Evolutionary conservation across 495 filamentous ascomycete genomes (phyloP).

Genomic region (Aspergillus wentii): DNA sequence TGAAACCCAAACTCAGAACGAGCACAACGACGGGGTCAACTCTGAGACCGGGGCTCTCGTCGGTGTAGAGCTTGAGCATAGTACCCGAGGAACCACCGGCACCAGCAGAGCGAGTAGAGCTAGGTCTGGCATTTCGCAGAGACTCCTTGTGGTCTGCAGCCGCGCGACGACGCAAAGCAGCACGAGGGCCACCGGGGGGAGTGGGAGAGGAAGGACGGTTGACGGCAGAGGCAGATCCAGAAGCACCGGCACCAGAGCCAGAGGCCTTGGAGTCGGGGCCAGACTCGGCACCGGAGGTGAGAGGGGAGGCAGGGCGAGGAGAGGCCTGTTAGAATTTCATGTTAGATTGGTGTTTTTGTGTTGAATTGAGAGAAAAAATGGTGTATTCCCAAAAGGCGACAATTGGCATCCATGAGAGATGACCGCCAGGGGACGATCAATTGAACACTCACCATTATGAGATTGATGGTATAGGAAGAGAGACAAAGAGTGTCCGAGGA

Average conservation of each 20-base stretch:
- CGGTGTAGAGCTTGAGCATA: constrained; percentile 99
- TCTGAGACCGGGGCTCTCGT: constrained; percentile 92
- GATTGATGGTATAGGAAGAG: constrained; percentile 10
- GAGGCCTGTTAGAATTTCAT: constrained; percentile 28
- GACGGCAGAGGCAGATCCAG: constrained; percentile 58
- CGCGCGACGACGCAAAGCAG: constrained; percentile 87
- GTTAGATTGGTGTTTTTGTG: constrained; percentile 1
- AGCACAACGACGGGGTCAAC: constrained; percentile 97
- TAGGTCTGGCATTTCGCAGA: constrained; percentile 83
- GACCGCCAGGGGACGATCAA: background rate
- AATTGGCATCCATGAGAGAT: background rate
- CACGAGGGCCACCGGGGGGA: constrained; percentile 90
- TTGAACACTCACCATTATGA: constrained; percentile 27
- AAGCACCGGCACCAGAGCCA: constrained; percentile 59
- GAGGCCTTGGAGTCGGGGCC: constrained; percentile 58
- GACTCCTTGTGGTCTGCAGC: constrained; percentile 95
- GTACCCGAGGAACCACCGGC: constrained; percentile 95
- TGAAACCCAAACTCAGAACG: constrained; percentile 91
- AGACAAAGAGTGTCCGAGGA: background rate
- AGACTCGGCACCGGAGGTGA: constrained; percentile 47
- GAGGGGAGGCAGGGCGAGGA: constrained; percentile 42
- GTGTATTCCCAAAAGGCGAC: constrained; percentile 1
- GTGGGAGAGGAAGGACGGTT: constrained; percentile 79
- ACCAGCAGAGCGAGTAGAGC: constrained; percentile 86
- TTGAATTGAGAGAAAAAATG: constrained; percentile 1